phyloP scores from a whole-genome alignment of 176 grass and related monocot species.

The Panicum miliaceum region DNA sequence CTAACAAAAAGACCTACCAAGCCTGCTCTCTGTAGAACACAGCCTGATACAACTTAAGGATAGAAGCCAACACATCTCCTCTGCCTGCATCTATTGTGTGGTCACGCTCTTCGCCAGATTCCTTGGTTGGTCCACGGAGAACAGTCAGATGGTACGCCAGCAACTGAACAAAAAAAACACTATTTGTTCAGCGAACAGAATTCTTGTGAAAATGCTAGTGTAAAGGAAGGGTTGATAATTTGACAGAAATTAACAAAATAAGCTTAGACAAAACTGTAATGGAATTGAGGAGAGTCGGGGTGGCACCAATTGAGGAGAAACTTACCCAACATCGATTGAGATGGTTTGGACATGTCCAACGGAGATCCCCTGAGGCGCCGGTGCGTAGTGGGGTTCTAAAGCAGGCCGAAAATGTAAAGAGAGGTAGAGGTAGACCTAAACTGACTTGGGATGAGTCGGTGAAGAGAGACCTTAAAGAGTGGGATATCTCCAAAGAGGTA shows the following conservation, averaged over 20 bases:
- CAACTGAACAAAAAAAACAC: slow-evolving; percentile 51
- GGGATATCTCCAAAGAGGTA: too few relatives aligned
- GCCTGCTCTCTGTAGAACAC: background rate
- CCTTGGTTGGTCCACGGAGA: slow-evolving; percentile 79
- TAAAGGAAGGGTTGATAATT: background rate
- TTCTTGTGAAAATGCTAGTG: background rate
- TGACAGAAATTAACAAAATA: background rate
- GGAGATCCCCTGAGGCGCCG: too few relatives aligned
- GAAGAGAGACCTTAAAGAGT: too few relatives aligned
- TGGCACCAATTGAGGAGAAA: too few relatives aligned
- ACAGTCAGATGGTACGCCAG: slow-evolving; percentile 86
- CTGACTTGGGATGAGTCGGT: too few relatives aligned
- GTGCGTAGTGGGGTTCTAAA: too few relatives aligned
- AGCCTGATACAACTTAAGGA: background rate
- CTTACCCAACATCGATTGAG: too few relatives aligned
- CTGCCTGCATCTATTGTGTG: slow-evolving; percentile 42
- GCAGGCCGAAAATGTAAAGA: too few relatives aligned
- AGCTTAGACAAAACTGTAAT: slow-evolving; percentile 57
- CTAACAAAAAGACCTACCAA: background rate
- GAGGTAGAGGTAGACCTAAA: too few relatives aligned
- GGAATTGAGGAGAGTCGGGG: too few relatives aligned
- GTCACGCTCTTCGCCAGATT: slow-evolving; percentile 94
- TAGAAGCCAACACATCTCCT: background rate
- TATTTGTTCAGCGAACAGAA: background rate
- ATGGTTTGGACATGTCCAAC: too few relatives aligned